A percentile compares a stretch with the other conserved stretches of the same genome.
Evolutionary conservation across 805 yeast species (phyloP).

Genomic region (Starmerella roubikii): DNA sequence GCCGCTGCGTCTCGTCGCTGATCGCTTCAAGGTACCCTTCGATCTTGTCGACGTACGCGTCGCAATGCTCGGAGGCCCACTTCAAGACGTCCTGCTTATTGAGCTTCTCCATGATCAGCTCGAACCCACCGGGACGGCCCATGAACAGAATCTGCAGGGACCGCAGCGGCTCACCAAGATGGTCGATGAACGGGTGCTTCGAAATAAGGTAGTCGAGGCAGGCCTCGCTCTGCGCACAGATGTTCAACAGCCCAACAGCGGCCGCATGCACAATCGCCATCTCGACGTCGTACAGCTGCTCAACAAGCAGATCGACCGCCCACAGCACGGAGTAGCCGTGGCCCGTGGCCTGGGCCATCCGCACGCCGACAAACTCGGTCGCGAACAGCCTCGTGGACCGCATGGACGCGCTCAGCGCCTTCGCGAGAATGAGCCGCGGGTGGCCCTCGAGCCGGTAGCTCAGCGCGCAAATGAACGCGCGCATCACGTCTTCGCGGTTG

Average conservation of each 20-base stretch:
- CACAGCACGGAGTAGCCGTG: constrained; percentile 26
- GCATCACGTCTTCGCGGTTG: constrained; percentile 20
- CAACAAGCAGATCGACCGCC: constrained; percentile 43
- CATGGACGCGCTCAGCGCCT: constrained; percentile 47
- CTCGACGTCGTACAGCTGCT: constrained; percentile 57
- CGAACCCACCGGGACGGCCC: constrained; percentile 56
- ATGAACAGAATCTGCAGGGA: constrained; percentile 51
- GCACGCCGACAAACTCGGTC: constrained; percentile 34
- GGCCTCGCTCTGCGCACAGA: constrained; percentile 33
- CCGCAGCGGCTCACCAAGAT: constrained; percentile 39
- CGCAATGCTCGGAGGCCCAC: constrained; percentile 41
- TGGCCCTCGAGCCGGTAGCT: constrained; percentile 51
- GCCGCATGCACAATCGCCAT: constrained; percentile 43
- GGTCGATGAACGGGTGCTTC: constrained; percentile 43
- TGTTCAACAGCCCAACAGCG: constrained; percentile 40
- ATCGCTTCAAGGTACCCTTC: constrained; percentile 23
- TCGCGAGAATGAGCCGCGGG: constrained; percentile 49
- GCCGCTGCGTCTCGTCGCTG: background rate
- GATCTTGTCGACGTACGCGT: constrained; percentile 24
- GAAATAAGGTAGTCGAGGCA: constrained; percentile 40
- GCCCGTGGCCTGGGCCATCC: constrained; percentile 5
- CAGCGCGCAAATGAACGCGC: constrained; percentile 42
- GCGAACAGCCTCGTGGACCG: constrained; percentile 41
- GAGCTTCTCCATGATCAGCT: constrained; percentile 37
- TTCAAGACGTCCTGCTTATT: constrained; percentile 50